Evolutionary conservation across 2,329 filamentous ascomycete species (phyloP), one percentile per base, ranked within the genome.

Genomic region (Colletotrichum musae): DNA sequence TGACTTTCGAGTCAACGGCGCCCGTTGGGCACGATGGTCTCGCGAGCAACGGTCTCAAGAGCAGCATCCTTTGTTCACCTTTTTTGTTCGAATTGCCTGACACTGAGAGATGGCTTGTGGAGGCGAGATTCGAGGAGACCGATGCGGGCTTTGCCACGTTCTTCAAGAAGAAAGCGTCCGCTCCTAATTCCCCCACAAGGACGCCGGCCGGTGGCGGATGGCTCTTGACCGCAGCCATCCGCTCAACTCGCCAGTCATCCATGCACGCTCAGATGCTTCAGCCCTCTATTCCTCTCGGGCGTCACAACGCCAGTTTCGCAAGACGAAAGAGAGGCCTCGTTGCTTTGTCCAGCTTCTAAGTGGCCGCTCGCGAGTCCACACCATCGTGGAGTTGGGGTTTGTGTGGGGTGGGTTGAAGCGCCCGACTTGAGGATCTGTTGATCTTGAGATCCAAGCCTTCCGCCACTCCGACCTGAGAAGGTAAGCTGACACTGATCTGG

Each of bases 211-310:
- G 43, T 39, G 41, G 24, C 36, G 18, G 39, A 21, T n/a, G 51
- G 26, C 10, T 58, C 47, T 21, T 53, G 50, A 21, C 16, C 18
- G 3, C n/a, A 28, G 50, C 28, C 43, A 53, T 32, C 45, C 24
- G 41, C 45, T 61, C 45, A 57, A 45, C 36, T 61, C 45, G 51
- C 39, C 21, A 18, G 54, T 10, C n/a, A 39, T 41, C 21, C 21
- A 51, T 69, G 61, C 54, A 69, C 54, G 54, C 54, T 69, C 54
- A 51, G 54, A 53, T 59, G 41, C 41, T 50, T 48, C 41, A 26
- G n/a, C 41, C 41, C 36, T 36, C 32, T 15, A n/a, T 18, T 13
- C 13, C n/a, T 16, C 16, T 53, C 24, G 16, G 21, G 51, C 28
- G 18, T 26, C 59, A 57, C n/a, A 51, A 15, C 64, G 26, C 45